Evolutionary conservation across 2,329 filamentous ascomycete genomes (phyloP).

Genomic region (Aspergillus phoenicis): DNA sequence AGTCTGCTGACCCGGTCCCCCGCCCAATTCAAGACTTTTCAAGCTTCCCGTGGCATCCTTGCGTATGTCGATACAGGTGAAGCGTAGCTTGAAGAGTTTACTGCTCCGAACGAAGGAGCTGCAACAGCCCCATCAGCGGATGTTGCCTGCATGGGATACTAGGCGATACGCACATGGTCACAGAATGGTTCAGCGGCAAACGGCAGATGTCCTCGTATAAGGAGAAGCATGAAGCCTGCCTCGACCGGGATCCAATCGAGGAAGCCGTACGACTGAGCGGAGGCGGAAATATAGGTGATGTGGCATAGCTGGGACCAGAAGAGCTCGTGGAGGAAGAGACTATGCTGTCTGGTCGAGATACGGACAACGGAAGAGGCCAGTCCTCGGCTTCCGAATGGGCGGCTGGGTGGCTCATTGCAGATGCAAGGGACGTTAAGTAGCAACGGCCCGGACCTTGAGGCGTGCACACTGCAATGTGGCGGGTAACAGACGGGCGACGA

Average conservation of each 20-base stretch:
- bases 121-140: neutral
- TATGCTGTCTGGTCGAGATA: constrained; percentile 26
- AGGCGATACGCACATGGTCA: constrained; percentile 35
- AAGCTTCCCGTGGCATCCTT: constrained; percentile 41
- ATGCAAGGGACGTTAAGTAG: neutral
- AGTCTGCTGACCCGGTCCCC: constrained; percentile 39
- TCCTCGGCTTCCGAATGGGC: constrained; percentile 25
- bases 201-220: constrained; percentile 36
- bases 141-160: neutral
- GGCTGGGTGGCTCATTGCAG: constrained; percentile 20
- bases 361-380: constrained; percentile 31
- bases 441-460: neutral
- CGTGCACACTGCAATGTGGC: neutral
- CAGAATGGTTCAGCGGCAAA: constrained; percentile 32
- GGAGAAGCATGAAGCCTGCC: constrained; percentile 33
- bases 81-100: constrained; percentile 45
- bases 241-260: constrained; percentile 28
- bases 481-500: constrained; percentile 17
- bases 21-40: constrained; percentile 42
- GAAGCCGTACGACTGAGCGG: constrained; percentile 29
- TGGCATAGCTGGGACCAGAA: constrained; percentile 31
- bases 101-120: constrained; percentile 44
- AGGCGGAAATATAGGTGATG: constrained; percentile 24
- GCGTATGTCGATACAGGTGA: constrained; percentile 43
- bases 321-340: constrained; percentile 30